Base-by-base conservation (phyloP, 1,284 basidiomycete genomes). In the Ustanciosporium gigantosporum region DNA sequence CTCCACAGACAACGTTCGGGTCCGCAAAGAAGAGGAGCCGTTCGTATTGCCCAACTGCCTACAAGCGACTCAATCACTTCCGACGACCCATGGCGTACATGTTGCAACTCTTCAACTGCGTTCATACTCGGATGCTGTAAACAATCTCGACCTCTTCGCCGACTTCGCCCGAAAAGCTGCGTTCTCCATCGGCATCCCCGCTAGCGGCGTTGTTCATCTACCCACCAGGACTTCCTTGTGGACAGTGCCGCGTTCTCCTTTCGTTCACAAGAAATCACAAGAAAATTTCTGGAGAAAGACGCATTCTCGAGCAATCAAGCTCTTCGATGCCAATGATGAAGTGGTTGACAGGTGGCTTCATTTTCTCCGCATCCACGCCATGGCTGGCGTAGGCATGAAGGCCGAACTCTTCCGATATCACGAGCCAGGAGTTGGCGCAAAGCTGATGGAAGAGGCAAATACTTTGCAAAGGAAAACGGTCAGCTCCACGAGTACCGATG, bases 251-350 rank as follows among this genome's bases (percentile, higher is more conserved):
- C 85, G 87, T 34, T 85, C 86, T 3, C 92, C 93, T 3, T 97
- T 97, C 79, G 87, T 87, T 7, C 88, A 94, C 80, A 98, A 98
- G 79, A 96, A 95, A 80, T 83, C 84, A 17, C 92, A 96, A 80
- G 92, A 98, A 81, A 97, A 97, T 81, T 98, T 96, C 78, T 88
- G 91, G 79, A 81, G 90, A 24, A 83, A 82, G 70, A 88, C 88
- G 46, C 88, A 94, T 76, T 88, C 88, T 70, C 83, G 93, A 14
- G 84, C 84, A 19, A 86, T 98, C 81, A 93, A 93, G 80, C 88
- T 92, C 1, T 97, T 85, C 83, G 93, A 98, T 78, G 85, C 91
- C 9, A 84, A 92, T 70, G 82, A 84, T 2, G 84, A 87, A 59
- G 87, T 90, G 2, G 82, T 98, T 5, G 86, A 90, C 38, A 82